phyloP scores from a whole-genome alignment of 768 basidiomycete species.

The Russula lepida region DNA sequence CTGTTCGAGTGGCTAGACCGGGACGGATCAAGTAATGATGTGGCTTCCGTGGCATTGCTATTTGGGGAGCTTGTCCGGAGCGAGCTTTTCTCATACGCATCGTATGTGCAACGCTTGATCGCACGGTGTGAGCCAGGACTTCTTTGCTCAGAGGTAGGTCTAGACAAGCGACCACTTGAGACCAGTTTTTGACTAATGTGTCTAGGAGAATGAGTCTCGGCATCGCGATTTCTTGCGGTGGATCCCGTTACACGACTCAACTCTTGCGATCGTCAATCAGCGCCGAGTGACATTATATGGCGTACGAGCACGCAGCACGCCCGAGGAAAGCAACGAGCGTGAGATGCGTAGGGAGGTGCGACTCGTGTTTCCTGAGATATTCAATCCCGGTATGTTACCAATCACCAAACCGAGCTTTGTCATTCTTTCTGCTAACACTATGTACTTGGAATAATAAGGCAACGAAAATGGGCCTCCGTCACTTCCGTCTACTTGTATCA shows the following conservation, averaged over 20 bases:
- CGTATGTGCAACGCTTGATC: constrained; percentile 73
- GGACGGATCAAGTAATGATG: constrained; percentile 46
- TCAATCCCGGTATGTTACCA: constrained; percentile 26
- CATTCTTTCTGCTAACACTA: neutral
- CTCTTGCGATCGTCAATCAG: constrained; percentile 54
- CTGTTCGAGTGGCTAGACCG: constrained; percentile 79
- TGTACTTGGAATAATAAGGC: neutral
- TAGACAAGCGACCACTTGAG: neutral
- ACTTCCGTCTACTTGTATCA: constrained; percentile 35
- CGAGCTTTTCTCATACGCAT: constrained; percentile 65
- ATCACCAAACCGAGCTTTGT: neutral
- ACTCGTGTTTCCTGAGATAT: constrained; percentile 53
- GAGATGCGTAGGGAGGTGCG: constrained; percentile 67
- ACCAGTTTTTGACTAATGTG: neutral
- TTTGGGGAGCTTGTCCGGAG: constrained; percentile 64
- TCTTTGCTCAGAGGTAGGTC: constrained; percentile 42
- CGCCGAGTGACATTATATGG: constrained; percentile 66
- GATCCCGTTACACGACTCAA: constrained; percentile 59
- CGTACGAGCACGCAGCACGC: constrained; percentile 55
- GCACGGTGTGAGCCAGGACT: constrained; percentile 66
- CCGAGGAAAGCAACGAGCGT: constrained; percentile 61
- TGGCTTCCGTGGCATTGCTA: constrained; percentile 53
- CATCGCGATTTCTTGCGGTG: constrained; percentile 63
- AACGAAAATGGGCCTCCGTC: constrained; percentile 1
- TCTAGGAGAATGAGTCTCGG: constrained; percentile 43